Evolutionary conservation across 2,329 filamentous ascomycete species (phyloP), one percentile per base, ranked within the genome.

Genomic region (Nemania sp.): DNA sequence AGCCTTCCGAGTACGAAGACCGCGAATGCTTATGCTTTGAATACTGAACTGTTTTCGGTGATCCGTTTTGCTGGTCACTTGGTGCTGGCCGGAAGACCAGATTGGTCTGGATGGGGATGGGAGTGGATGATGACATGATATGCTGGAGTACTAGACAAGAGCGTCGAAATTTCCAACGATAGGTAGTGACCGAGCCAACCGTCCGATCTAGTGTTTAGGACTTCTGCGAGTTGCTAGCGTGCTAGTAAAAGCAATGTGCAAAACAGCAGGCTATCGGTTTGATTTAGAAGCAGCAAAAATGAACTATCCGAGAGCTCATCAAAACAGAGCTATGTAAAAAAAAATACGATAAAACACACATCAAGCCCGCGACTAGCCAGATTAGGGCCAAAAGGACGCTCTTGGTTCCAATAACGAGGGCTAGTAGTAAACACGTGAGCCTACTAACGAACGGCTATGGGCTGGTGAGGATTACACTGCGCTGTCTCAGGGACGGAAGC

Each of bases 1-100:
- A 89, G n/a, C 83, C 80, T 64, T 89, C 87, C 27, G 87, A 88
- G 77, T 89, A 89, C 15, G 87, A 89, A 26, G 87, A 89, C 68
- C 87, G 83, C 49, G 87, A 88, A 77, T 89, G 87, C 73, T 89
- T 89, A 79, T 89, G 87, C 69, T 85, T 82, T 74, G 77, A 69
- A 61, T 72, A 69, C 49, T 76, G 72, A 2, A 63, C 64, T 35
- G 71, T 68, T 63, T 73, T 77, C 29, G 76, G 73, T 54, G 77
- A 77, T 32, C 72, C 72, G 60, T 72, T 75, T 65, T 72, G 69
- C 55, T 74, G 75, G 52, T 78, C 77, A 47, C 62, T 55, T 3
- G 76, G 70, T 29, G 69, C 72, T 62, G 77, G 74, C 56, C 77
- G 74, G 70, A 78, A 70, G 66, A 72, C 75, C 70, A 79, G 62